A percentile compares a stretch with the other conserved stretches of the same genome.
Evolutionary conservation across 2,329 filamentous ascomycete species (phyloP).

Genomic region (Verticillium klebahnii): DNA sequence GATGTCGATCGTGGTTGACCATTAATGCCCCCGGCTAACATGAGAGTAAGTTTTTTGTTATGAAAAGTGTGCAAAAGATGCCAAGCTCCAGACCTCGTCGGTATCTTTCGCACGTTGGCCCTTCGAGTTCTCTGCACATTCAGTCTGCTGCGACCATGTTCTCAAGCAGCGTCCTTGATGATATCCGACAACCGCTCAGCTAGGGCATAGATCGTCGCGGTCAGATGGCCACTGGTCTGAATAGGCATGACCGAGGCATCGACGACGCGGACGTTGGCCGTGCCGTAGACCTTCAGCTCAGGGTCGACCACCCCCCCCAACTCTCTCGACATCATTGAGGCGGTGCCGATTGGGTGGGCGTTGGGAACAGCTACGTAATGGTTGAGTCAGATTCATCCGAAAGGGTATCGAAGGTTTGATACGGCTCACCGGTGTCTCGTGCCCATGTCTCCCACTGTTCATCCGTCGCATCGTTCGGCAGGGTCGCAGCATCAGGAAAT

Average conservation of each 20-base stretch:
- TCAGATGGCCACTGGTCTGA: constrained; percentile 43
- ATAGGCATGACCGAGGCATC: constrained; percentile 45
- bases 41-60: neutral
- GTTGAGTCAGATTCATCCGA: neutral
- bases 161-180: constrained; percentile 14
- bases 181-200: constrained; percentile 39
- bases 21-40: neutral
- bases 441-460: constrained; percentile 21
- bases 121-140: too few species aligned
- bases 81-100: neutral
- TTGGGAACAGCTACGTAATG: constrained; percentile 19
- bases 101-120: too few species aligned
- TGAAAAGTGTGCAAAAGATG: too few species aligned
- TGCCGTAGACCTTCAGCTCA: constrained; percentile 42
- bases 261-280: constrained; percentile 42
- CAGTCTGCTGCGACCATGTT: neutral
- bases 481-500: constrained; percentile 13
- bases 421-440: constrained; percentile 7
- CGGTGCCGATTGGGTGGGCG: constrained; percentile 42
- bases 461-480: constrained; percentile 24
- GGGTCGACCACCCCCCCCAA: constrained; percentile 45
- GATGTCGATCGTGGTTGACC: neutral
- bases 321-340: constrained; percentile 44
- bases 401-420: neutral
- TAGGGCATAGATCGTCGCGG: constrained; percentile 47